Evolutionary conservation across 345 rosid genomes (phyloP).

Genomic region (Salix caprea): DNA sequence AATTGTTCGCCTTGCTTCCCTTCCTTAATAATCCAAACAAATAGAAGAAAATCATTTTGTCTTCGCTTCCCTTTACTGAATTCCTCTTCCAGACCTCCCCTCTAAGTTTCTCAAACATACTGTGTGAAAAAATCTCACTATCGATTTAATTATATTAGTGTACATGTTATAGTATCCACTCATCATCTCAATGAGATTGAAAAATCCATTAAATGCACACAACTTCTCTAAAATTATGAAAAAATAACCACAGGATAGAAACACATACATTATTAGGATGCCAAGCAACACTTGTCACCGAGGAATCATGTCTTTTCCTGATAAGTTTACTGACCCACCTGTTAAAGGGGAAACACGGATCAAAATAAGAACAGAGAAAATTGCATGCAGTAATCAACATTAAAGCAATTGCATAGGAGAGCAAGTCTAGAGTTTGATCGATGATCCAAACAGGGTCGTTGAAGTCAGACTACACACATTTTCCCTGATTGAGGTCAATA

Average conservation of each 20-base stretch:
- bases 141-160: too few relatives aligned
- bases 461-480: neutral
- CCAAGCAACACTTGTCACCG: conserved; percentile 96
- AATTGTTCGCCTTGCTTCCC: too few relatives aligned
- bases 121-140: neutral
- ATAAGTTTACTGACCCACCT: conserved; percentile 99
- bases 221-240: neutral
- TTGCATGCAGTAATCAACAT: neutral
- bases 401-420: neutral
- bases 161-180: too few relatives aligned
- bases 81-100: too few relatives aligned
- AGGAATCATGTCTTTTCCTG: conserved; percentile 84
- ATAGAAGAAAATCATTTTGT: too few relatives aligned
- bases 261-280: conserved; percentile 91
- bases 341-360: conserved; percentile 7
- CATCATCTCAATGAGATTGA: neutral
- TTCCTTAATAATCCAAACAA: too few relatives aligned
- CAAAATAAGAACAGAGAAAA: neutral
- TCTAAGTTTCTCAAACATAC: neutral
- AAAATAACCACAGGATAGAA: neutral
- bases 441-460: neutral
- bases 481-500: neutral
- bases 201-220: neutral
- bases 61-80: too few relatives aligned
- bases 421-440: neutral